phyloP scores from a whole-genome alignment of 371 early-diverging fungal genomes.

The Cokeromyces recurvatus region DNA sequence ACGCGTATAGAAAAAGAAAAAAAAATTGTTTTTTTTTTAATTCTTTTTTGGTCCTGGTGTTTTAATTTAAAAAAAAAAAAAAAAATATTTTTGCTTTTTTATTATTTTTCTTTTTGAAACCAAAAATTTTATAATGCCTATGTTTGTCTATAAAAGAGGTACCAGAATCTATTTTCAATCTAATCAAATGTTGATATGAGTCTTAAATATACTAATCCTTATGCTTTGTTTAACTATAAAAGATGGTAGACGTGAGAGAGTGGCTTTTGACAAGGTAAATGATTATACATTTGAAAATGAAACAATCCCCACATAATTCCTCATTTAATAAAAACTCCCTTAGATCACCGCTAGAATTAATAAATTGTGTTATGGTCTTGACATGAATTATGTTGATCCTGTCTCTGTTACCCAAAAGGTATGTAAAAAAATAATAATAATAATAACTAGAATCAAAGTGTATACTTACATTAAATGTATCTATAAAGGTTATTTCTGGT shows the following conservation, averaged over 20 bases:
- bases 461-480: background rate
- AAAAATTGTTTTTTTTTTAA: too few relatives aligned
- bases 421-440: background rate
- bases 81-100: background rate
- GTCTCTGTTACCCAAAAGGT: constrained; percentile 82
- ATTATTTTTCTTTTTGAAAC: background rate
- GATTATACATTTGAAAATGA: background rate
- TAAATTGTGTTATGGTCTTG: constrained; percentile 85
- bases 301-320: background rate
- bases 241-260: constrained; percentile 81
- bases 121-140: constrained; percentile 19
- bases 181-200: background rate
- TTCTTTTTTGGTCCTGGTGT: too few relatives aligned
- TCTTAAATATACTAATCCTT: too few relatives aligned
- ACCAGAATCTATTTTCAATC: constrained; percentile 2
- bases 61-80: too few relatives aligned
- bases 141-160: constrained; percentile 80
- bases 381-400: constrained; percentile 84
- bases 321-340: too few relatives aligned
- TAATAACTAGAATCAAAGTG: background rate
- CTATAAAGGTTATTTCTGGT: constrained; percentile 62
- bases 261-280: constrained; percentile 80
- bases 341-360: constrained; percentile 86
- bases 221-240: too few relatives aligned
- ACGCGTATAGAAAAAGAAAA: too few relatives aligned